Evolutionary conservation across 2,329 filamentous ascomycete species (phyloP).

Genomic region (Periconia digitata): DNA sequence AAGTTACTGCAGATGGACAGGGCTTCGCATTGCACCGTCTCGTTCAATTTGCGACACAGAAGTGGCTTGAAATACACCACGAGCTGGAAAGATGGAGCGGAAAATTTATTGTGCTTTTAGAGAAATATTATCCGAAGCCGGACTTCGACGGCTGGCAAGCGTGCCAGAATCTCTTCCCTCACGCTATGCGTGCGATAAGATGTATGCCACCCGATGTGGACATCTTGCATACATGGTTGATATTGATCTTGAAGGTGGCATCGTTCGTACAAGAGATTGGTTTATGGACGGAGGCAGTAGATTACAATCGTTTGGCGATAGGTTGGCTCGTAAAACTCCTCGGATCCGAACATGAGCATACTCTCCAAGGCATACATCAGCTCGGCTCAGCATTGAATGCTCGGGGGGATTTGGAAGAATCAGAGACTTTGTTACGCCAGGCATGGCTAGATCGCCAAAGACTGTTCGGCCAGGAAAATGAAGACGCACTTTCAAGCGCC

Average conservation of each 20-base stretch:
- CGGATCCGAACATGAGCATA: neutral
- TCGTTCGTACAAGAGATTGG: neutral
- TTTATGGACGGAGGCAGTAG: neutral
- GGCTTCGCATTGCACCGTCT: slow-evolving; percentile 23
- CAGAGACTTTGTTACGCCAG: neutral
- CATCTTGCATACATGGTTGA: neutral
- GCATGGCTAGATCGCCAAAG: neutral
- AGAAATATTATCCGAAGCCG: slow-evolving; percentile 15
- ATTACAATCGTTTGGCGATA: neutral
- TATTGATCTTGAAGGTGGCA: neutral
- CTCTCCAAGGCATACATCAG: neutral
- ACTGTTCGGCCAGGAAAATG: neutral
- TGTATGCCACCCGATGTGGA: neutral
- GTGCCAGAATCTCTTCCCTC: neutral
- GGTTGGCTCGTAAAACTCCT: neutral
- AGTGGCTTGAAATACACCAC: slow-evolving; percentile 20
- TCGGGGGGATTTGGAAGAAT: slow-evolving; percentile 1
- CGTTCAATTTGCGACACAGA: slow-evolving; percentile 18
- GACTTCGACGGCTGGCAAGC: neutral
- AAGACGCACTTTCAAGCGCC: neutral
- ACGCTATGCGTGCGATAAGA: neutral
- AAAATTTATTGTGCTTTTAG: slow-evolving; percentile 21
- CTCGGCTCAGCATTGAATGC: neutral
- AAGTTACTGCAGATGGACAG: slow-evolving; percentile 1
- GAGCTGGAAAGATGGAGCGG: slow-evolving; percentile 28